These are phyloP conservation scores for Vigna angularis DNA, from an alignment of 306 rosid species.

Conservation along the genomic window DNA sequence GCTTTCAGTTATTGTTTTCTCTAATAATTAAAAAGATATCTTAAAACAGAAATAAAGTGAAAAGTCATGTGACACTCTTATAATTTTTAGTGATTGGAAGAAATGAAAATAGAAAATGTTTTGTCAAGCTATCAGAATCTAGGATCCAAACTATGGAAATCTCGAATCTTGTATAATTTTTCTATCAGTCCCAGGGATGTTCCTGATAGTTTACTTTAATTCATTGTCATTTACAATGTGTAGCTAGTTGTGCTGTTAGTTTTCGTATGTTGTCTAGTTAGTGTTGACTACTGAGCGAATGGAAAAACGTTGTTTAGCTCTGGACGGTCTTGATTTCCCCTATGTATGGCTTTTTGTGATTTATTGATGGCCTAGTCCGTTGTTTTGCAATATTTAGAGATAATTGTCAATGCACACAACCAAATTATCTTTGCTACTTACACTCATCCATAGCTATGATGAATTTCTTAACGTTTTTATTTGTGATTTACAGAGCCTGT, in stretches of 20 bases:
- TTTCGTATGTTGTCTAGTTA: constrained; percentile 16
- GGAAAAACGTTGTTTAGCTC: constrained; percentile 1
- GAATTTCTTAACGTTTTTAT: constrained; percentile 30
- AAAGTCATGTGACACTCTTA: not conserved
- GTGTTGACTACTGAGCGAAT: constrained; percentile 3
- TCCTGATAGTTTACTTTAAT: no score
- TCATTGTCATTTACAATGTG: not conserved
- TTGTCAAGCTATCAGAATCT: constrained; percentile 5
- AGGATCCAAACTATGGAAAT: not conserved
- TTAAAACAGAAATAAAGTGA: not conserved
- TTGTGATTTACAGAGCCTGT: constrained; percentile 76
- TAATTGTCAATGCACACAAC: not conserved
- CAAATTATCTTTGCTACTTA: not conserved
- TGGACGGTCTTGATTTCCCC: not conserved
- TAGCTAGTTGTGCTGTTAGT: not conserved
- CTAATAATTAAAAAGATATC: not conserved
- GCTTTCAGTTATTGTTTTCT: not conserved
- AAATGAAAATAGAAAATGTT: not conserved
- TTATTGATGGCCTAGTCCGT: not conserved
- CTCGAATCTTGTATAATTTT: constrained; percentile 9
- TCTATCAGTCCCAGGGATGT: no score
- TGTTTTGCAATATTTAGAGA: not conserved
- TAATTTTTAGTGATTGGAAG: not conserved
- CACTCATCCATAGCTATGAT: constrained; percentile 1
- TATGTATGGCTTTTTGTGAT: not conserved